These are phyloP conservation scores for Claviceps pusilla DNA, from an alignment of 2,329 filamentous ascomycete species.

Conservation along the genomic window DNA sequence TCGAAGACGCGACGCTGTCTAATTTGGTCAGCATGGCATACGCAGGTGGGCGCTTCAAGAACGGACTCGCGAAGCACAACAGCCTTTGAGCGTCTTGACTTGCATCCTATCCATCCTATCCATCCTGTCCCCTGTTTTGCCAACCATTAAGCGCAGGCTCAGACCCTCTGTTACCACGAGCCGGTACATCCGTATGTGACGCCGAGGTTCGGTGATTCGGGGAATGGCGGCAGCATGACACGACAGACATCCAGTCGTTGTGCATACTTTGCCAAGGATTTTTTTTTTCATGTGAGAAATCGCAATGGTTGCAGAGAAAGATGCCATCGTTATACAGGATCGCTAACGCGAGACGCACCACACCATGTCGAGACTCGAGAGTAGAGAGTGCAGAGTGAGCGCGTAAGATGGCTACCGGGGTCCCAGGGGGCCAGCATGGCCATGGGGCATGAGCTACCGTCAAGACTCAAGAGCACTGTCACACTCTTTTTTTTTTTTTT, in stretches of 20 bases:
- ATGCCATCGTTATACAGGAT: not conserved
- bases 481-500: too few relatives aligned
- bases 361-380: not conserved
- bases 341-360: not conserved
- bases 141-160: not conserved
- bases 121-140: too few relatives aligned
- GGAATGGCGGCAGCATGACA: not conserved
- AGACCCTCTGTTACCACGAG: not conserved
- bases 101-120: not conserved
- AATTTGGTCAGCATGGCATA: not conserved
- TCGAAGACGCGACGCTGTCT: not conserved
- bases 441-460: too few relatives aligned
- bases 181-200: not conserved
- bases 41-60: not conserved
- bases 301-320: not conserved
- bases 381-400: not conserved
- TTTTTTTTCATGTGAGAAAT: not conserved
- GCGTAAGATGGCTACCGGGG: too few relatives aligned
- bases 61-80: not conserved
- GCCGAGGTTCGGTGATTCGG: not conserved
- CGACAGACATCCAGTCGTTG: not conserved
- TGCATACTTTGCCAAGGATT: not conserved
- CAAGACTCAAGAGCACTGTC: too few relatives aligned
- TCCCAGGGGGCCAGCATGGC: too few relatives aligned
- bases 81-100: not conserved